Base-by-base conservation (phyloP, 2,329 filamentous ascomycete genomes). In the Aspergillus neotritici region DNA sequence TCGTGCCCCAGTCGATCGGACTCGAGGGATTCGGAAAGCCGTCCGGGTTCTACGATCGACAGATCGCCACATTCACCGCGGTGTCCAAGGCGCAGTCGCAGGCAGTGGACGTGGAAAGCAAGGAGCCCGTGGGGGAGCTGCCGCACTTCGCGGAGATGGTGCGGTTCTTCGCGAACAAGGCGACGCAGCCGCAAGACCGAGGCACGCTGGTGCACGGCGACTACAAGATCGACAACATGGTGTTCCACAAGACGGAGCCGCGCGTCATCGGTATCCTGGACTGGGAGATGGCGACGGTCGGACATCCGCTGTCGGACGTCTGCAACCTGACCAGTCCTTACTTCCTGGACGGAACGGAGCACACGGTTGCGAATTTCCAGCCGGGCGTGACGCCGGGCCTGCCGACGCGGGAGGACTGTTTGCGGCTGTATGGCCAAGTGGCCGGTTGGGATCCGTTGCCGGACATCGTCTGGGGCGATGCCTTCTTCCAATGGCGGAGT, bases 271-370 rank as follows among this genome's bases (percentile, higher is more conserved):
- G 91, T 4, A 89, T 97, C 42, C 71, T 97, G 5, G 93, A 98
- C 70, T 97, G 91, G 91, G 93, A 97, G 72, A 95, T 98, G 88
- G 89, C 88, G 30, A 97, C 93, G 0, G 83, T 96, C 42, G 93
- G 93, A n/a, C 91, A 98, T 65, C 93, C 93, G 1, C 78, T 97
- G 15, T 91, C 86, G 5, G 93, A 98, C 63, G 73, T 97, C 32
- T 83, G 83, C 65, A 97, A 97, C 67, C 74, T 97, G 55, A 72
- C 65, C 41, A 63, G 67, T 39, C 64, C 69, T 4, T 69, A 65
- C 52, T 58, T 60, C 38, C 51, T 67, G 31, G 60, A 57, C 34
- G 58, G 58, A 25, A 63, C 53, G 21, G 65, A 61, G 49, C 55
- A 61, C 25, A 61, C 65, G 41, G 65, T 66, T 31, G 52, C 65